Conservation (phyloP, 2,329 filamentous ascomycete genomes). For the Clarireedia homoeocarpa region DNA sequence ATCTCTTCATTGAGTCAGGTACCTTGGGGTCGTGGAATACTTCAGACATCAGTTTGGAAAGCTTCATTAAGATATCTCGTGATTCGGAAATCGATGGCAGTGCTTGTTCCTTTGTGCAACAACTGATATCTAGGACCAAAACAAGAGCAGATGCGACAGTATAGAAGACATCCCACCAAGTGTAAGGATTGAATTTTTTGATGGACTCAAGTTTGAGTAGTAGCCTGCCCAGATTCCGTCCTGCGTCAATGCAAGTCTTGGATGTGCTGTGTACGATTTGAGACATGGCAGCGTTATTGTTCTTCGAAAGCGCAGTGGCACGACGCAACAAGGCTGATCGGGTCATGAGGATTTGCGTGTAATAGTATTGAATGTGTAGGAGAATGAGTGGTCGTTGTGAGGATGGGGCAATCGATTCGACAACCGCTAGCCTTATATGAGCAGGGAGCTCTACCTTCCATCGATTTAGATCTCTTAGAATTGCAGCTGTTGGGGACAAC, state of each 20-base stretch:
- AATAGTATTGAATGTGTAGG: not conserved
- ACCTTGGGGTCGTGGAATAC: not conserved
- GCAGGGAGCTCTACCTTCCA: slow-evolving; percentile 34
- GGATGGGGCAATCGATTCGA: not conserved
- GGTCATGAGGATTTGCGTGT: not conserved
- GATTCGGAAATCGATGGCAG: not conserved
- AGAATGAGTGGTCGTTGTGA: not conserved
- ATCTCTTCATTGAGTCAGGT: not conserved
- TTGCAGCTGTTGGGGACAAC: slow-evolving; percentile 31
- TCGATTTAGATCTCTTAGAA: slow-evolving; percentile 32
- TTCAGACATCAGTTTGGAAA: not conserved
- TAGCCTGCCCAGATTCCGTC: not conserved
- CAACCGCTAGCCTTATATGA: slow-evolving; percentile 24
- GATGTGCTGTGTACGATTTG: not conserved
- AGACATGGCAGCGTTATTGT: not conserved
- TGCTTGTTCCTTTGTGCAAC: not conserved
- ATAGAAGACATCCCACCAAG: not conserved
- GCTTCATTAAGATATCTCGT: not conserved
- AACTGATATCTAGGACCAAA: not conserved
- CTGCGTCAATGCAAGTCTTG: not conserved
- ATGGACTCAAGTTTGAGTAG: not conserved
- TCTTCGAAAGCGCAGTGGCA: not conserved
- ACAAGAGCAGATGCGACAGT: not conserved
- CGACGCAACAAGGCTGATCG: not conserved
- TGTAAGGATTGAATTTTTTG: not conserved